Evolutionary conservation across 352 stramenopile species (phyloP).

Genomic region (Halophytophthora batemanensis): DNA sequence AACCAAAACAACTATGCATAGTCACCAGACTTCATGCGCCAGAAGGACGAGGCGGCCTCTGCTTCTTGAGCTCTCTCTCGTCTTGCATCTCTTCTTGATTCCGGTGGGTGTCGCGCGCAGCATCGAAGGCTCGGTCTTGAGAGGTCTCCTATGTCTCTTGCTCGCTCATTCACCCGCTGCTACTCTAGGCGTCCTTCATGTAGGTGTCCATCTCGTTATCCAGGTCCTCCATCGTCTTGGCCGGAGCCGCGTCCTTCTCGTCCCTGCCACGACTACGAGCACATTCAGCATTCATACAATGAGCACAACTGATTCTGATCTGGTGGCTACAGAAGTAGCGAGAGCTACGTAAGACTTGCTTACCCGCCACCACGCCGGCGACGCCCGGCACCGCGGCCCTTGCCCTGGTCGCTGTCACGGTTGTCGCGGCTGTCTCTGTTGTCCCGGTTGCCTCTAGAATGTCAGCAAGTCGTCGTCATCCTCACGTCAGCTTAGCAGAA

Average conservation of each 20-base stretch:
- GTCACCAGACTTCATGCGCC: slow-evolving; percentile 4
- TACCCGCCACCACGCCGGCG: slow-evolving; percentile 30
- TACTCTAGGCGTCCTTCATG: slow-evolving; percentile 75
- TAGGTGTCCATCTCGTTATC: slow-evolving; percentile 89
- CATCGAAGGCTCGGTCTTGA: slow-evolving; percentile 16
- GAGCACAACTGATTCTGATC: not conserved
- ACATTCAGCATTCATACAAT: slow-evolving; percentile 1
- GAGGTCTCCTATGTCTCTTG: not conserved
- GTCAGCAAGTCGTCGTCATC: not conserved
- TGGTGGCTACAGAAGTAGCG: no score
- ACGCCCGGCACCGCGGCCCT: slow-evolving; percentile 41
- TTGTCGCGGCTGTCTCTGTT: slow-evolving; percentile 20
- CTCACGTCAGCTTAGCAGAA: not conserved
- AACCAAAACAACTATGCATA: slow-evolving; percentile 31
- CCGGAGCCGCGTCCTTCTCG: slow-evolving; percentile 22
- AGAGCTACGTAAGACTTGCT: no score
- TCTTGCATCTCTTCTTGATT: not conserved
- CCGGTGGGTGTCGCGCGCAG: slow-evolving; percentile 1
- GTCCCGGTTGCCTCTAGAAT: no score
- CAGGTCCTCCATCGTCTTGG: slow-evolving; percentile 59
- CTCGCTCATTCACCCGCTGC: slow-evolving; percentile 5
- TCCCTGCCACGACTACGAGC: slow-evolving; percentile 30
- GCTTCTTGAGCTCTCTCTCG: not conserved
- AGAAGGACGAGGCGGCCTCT: not conserved
- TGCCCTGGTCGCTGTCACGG: slow-evolving; percentile 25